Conservation (phyloP, 2,329 filamentous ascomycete species). For the Septoria petroselini region DNA sequence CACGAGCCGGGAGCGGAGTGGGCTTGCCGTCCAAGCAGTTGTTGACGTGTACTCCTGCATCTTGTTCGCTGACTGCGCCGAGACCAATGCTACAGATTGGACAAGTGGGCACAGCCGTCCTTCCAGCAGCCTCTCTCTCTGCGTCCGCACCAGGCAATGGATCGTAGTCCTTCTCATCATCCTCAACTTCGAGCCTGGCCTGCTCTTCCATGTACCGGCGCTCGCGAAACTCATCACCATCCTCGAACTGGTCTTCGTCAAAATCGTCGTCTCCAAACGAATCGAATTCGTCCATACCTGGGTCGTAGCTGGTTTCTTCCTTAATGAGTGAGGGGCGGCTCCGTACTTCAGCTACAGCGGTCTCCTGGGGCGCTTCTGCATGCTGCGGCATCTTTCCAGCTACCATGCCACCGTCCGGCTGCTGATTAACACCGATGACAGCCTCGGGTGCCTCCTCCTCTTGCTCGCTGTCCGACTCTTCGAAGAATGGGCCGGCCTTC, state of each 20-base stretch:
- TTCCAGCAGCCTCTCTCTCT: conserved; percentile 3
- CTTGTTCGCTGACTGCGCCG: conserved; percentile 54
- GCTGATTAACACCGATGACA: conserved; percentile 23
- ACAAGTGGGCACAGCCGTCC: conserved; percentile 50
- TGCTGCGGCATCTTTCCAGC: conserved; percentile 18
- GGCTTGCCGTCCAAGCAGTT: conserved; percentile 83
- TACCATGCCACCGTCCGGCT: conserved; percentile 12
- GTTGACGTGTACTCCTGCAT: conserved; percentile 84
- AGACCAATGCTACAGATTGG: conserved; percentile 74
- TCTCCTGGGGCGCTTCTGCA: neutral
- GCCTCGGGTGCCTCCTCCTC: conserved; percentile 33
- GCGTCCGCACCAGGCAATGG: conserved; percentile 20
- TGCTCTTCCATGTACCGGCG: conserved; percentile 73
- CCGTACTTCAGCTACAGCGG: neutral
- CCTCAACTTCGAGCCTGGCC: conserved; percentile 51
- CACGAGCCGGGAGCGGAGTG: conserved; percentile 50
- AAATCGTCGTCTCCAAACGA: conserved; percentile 55
- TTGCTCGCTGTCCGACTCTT: conserved; percentile 65
- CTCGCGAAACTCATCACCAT: conserved; percentile 53
- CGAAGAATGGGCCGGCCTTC: conserved; percentile 60
- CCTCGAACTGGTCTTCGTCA: conserved; percentile 58
- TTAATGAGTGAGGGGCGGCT: conserved; percentile 37
- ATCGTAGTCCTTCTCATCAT: conserved; percentile 45
- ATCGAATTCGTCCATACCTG: conserved; percentile 49
- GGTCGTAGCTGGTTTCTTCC: conserved; percentile 52